Conservation (phyloP, 495 filamentous ascomycete genomes). For the Penicillium diatomitis region DNA sequence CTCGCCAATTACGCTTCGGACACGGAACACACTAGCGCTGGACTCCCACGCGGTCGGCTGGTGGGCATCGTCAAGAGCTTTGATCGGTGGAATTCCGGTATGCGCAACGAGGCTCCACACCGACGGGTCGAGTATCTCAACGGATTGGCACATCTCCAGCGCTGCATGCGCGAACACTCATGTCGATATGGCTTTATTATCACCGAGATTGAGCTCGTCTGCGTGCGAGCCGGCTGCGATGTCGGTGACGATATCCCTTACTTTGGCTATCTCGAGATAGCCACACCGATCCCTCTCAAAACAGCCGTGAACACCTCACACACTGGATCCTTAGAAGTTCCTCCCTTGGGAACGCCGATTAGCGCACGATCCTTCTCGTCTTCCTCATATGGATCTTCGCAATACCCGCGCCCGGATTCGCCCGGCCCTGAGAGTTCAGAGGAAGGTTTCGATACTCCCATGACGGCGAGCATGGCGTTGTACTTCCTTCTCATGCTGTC, state of each 20-base stretch:
- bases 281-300: constrained; percentile 47
- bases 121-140: constrained; percentile 78
- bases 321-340: constrained; percentile 3
- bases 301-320: constrained; percentile 15
- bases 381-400: constrained; percentile 10
- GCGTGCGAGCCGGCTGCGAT: constrained; percentile 71
- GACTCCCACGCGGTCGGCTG: constrained; percentile 65
- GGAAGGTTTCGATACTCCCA: constrained; percentile 33
- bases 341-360: constrained; percentile 16
- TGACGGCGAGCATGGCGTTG: constrained; percentile 62
- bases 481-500: constrained; percentile 83
- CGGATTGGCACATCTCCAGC: constrained; percentile 73
- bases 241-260: constrained; percentile 57
- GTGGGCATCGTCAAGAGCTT: constrained; percentile 84
- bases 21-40: constrained; percentile 59
- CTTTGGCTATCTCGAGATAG: constrained; percentile 78
- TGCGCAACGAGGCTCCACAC: constrained; percentile 73
- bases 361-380: constrained; percentile 18
- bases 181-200: constrained; percentile 92
- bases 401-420: constrained; percentile 10
- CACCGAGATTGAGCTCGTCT: constrained; percentile 87
- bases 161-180: constrained; percentile 83
- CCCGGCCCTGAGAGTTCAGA: constrained; percentile 2
- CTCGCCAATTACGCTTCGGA: constrained; percentile 64
- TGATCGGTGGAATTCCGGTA: constrained; percentile 87